Evolutionary conservation across 2,329 filamentous ascomycete species (phyloP).

Genomic region (Hortaea werneckii): DNA sequence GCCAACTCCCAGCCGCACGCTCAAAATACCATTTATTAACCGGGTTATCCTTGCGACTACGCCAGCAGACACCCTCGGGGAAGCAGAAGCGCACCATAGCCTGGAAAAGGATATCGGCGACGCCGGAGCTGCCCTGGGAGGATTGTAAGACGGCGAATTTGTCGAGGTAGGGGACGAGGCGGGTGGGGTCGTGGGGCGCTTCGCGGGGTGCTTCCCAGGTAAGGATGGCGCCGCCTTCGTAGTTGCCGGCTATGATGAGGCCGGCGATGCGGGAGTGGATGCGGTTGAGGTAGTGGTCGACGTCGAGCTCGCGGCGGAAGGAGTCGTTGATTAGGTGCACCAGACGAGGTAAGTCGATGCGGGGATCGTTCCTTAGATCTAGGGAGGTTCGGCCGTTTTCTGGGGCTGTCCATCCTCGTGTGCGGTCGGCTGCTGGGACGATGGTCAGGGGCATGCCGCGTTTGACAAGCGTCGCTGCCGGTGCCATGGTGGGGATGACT

Average conservation of each 20-base stretch:
- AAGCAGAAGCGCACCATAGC: slow-evolving; percentile 88
- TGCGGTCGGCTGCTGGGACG: slow-evolving; percentile 57
- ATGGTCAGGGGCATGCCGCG: slow-evolving; percentile 82
- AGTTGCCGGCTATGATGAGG: slow-evolving; percentile 88
- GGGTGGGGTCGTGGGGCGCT: slow-evolving; percentile 28
- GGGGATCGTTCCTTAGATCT: slow-evolving; percentile 60
- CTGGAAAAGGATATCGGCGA: slow-evolving; percentile 93
- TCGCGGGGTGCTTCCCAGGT: slow-evolving; percentile 76
- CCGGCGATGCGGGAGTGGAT: slow-evolving; percentile 74
- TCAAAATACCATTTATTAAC: slow-evolving; percentile 99
- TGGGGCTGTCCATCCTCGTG: slow-evolving; percentile 57
- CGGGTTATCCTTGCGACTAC: slow-evolving; percentile 79
- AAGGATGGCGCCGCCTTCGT: slow-evolving; percentile 87
- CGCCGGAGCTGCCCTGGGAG: slow-evolving; percentile 72
- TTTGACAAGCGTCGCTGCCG: slow-evolving; percentile 72
- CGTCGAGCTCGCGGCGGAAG: slow-evolving; percentile 74
- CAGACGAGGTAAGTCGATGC: slow-evolving; percentile 72
- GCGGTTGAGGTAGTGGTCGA: slow-evolving; percentile 71
- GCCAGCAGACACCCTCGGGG: slow-evolving; percentile 82
- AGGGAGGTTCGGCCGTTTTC: slow-evolving; percentile 50
- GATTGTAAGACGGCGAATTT: slow-evolving; percentile 91
- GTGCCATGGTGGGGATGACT: slow-evolving; percentile 11
- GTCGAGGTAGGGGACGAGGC: slow-evolving; percentile 85
- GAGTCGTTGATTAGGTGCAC: slow-evolving; percentile 88
- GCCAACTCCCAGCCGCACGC: slow-evolving; percentile 70